Evolutionary conservation across 192 early-diverging fungal species (phyloP), one percentile per base, ranked within the genome.

Genomic region (Coemansia sp.): DNA sequence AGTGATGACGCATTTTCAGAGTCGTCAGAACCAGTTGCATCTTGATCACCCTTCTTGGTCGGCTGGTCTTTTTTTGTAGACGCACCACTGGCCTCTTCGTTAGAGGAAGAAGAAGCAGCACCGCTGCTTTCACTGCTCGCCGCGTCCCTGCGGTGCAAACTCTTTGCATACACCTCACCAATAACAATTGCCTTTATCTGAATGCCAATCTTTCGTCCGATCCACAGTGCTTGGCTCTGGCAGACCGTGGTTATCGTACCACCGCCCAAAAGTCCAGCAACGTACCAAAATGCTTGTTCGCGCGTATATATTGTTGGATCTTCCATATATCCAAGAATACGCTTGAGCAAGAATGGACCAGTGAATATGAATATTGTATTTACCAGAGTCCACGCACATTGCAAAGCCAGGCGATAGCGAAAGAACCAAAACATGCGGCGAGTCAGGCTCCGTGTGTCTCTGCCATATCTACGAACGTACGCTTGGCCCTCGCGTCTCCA

Each of bases 161-260:
- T 87, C 67, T 91, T 92, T n/a, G 79, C 74, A 48, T 89, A 89
- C 7, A 92, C 84, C 61, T 92, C 91, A 23, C 86, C 88, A 26
- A 87, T 75, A 28, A 89, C 60, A 49, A 89, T 89, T 7, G 82
- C 70, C 39, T 87, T 86, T 33, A 86, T 82, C 60, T 87, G 89
- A 45, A 93, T 80, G 33, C 86, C 84, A 20, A 90, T 74, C 37
- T 86, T 84, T 23, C 91, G 88, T 23, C 91, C 91, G 49, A 89
- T 87, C 70, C 87, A 89, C 59, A 93, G 75, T 1, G 87, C 86
- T 55, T 86, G 85, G 67, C 90, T 88, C 49, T 85, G 86, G 49
- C 73, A 77, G 23, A 84, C 58, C 4, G 74, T 80, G 39, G 84
- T 84, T 8, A 86, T 37, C 3, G 74, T 70, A 1, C 64, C 64